Evolutionary conservation across 192 early-diverging fungal genomes (phyloP).

Genomic region (Backusella tarrabulga): DNA sequence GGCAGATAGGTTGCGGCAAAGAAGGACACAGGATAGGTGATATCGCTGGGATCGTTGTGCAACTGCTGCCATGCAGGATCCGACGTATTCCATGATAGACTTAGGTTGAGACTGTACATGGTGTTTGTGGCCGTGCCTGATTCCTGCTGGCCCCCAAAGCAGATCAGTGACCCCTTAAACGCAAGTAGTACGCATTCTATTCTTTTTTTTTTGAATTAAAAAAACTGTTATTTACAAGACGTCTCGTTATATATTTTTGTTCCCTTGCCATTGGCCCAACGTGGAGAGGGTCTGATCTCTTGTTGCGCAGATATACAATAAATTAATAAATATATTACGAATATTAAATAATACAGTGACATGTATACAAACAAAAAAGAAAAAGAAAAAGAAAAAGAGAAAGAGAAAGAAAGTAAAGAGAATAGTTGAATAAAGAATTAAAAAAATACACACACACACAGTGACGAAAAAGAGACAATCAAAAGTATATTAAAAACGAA

Average conservation of each 20-base stretch:
- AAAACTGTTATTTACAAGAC: neutral
- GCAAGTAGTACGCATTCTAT: constrained; percentile 13
- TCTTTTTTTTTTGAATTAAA: neutral
- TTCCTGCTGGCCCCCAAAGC: constrained; percentile 9
- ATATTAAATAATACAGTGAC: neutral
- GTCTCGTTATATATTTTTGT: neutral
- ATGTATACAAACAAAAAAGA: constrained; percentile 6
- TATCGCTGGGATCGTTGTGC: neutral
- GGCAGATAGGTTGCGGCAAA: constrained; percentile 10
- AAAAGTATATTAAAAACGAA: neutral
- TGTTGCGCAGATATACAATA: constrained; percentile 2
- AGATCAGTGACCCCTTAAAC: constrained; percentile 3
- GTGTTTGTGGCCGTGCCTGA: neutral
- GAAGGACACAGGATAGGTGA: neutral
- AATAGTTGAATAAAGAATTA: neutral
- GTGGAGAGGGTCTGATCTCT: constrained; percentile 13
- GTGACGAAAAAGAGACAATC: neutral
- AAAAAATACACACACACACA: neutral
- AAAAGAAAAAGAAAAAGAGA: neutral
- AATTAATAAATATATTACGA: neutral
- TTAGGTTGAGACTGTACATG: neutral
- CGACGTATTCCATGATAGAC: constrained; percentile 10
- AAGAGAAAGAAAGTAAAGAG: neutral
- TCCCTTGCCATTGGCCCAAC: constrained; percentile 20
- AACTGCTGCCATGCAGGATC: constrained; percentile 2